These are phyloP conservation scores for Flammula alnicola DNA, from an alignment of 1,284 basidiomycete species.

Conservation along the genomic window DNA sequence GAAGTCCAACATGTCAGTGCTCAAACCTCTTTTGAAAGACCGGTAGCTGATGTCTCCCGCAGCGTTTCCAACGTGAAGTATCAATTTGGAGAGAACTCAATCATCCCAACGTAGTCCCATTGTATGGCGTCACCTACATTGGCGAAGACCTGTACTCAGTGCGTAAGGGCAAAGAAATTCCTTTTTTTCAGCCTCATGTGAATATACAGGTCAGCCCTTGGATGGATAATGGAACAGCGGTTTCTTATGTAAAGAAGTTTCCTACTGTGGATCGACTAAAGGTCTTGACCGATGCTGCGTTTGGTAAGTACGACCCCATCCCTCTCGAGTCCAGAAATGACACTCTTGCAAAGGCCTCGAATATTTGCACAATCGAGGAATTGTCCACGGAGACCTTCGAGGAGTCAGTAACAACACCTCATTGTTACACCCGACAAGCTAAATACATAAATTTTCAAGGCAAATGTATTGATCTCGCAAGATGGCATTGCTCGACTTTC, in stretches of 20 bases:
- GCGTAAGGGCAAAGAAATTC: conserved; percentile 29
- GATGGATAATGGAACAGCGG: conserved; percentile 46
- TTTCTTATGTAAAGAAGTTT: conserved; percentile 37
- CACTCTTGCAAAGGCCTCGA: conserved; percentile 38
- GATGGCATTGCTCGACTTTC: conserved; percentile 41
- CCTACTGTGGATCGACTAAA: conserved; percentile 39
- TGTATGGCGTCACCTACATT: conserved; percentile 45
- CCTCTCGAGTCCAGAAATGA: too few relatives aligned
- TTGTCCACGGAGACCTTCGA: conserved; percentile 52
- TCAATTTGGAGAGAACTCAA: conserved; percentile 46
- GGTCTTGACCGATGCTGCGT: conserved; percentile 42
- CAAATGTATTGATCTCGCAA: conserved; percentile 44
- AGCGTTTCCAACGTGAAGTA: conserved; percentile 47
- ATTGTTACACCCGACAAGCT: neutral
- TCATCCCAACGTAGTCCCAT: conserved; percentile 43
- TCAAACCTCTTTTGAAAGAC: neutral
- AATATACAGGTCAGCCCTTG: conserved; percentile 45
- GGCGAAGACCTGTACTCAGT: conserved; percentile 42
- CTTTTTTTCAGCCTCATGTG: conserved; percentile 4
- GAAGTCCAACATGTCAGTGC: conserved; percentile 37
- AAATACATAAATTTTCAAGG: conserved; percentile 27
- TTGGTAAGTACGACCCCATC: too few relatives aligned
- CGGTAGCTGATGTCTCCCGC: neutral
- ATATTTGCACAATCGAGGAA: conserved; percentile 44
- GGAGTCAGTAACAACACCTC: conserved; percentile 35